Evolutionary conservation across 129 eudicot genomes (phyloP), one percentile per base, ranked within the genome.

Genomic region (Silybum marianum): DNA sequence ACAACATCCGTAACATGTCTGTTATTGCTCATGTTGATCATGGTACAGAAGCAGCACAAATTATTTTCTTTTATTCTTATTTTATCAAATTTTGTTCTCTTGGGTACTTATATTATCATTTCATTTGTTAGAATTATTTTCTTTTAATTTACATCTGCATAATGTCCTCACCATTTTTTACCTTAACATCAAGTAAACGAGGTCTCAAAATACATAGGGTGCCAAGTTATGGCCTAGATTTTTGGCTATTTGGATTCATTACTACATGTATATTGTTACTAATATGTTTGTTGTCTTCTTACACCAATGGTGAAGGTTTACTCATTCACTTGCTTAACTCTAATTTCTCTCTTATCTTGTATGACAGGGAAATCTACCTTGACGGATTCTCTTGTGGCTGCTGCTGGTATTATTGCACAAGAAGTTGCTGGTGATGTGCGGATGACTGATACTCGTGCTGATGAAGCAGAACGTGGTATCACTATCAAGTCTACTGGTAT

Each of bases 401-500:
- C 93, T 85, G 93, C 93, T 77, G 93, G 93, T 80, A 89, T 89
- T 48, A 89, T 89, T 73, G 93, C 93, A 9, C 90, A 89, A 81
- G 93, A 89, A 80, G 81, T 74, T 60, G 93, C 93, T 73, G 93
- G 93, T 65, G 93, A 89, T 87, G 93, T 89, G 74, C 86, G 93
- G 1, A 89, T 89, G 93, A 89, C 93, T 7, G 93, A 89, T 82
- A 89, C 93, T 24, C 88, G 93, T 6, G 90, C 90, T 23, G 93
- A 89, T 82, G 93, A 89, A 79, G 93, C 93, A 48, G 93, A 89
- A 39, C 93, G 93, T 79, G 93, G 93, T 42, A 89, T 89, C 78
- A 89, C 93, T 19, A 89, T 89, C 71, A 89, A 89, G 86, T 89
- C 93, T 11, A 89, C 93, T 58, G 93, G 93, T 8, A 89, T 89